Evolutionary conservation across 305 asterid species (phyloP), one percentile per base, ranked within the genome.

Genomic region (Fraxinus latifolia): DNA sequence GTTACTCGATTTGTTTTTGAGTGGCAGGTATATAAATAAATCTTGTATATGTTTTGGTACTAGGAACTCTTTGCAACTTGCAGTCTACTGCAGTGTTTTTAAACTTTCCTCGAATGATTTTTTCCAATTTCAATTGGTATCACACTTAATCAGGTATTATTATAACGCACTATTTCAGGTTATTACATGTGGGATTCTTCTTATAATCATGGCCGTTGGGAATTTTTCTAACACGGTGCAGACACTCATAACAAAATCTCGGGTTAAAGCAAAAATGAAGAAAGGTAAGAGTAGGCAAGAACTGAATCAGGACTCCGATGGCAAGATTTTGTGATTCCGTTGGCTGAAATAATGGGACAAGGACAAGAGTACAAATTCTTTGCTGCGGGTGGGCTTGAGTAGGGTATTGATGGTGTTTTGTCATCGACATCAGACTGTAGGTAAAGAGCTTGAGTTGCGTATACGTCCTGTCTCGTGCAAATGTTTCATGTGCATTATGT

Each of bases 151-250:
- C 21, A 36, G 60, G 44, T 37, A 37, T 37, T 73, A 50, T 44
- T 39, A 19, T 31, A 37, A 27, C 29, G 29, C 71, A 72, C 60
- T 33, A 39, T 87, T 86, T 72, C 92, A 92, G 97, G 98, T 95
- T 21, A 90, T 94, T 68, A 92, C 95, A 29, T 94, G 98, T 81
- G 99, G 98, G 79, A 77, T 93, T 83, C 97, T 94, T 81, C 88
- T 95, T 81, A 91, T 94, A 82, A 84, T 93, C 75, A 96, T 96
- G 99, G 99, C 99, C 3, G 94, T 91, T 37, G 98, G 97, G 68
- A 96, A 96, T 84, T 96, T 96, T 15, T 90, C 88, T 31, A 93
- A 96, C 90, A 93, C 99, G 7, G 97, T 96, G 87, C 91, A 94
- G 90, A 90, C 98, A 68, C 96, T 96, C 76, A 83, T 86, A 71